Evolutionary conservation across 2,329 filamentous ascomycete species (phyloP), one percentile per base, ranked within the genome.

Genomic region (Paracoccidioides lutzii): DNA sequence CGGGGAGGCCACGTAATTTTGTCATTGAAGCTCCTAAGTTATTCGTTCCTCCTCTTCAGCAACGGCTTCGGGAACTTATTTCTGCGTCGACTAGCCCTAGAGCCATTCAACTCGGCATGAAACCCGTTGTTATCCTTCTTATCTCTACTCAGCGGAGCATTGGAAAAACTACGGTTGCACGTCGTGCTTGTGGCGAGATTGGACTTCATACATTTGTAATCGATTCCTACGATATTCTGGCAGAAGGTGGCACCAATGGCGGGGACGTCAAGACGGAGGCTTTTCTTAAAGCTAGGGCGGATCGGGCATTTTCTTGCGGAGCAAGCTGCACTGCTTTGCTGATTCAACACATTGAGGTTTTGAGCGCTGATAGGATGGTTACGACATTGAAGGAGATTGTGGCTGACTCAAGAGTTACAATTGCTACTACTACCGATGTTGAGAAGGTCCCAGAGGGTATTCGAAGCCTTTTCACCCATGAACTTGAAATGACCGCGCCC

Each of bases 251-350:
- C 46, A 86, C 85, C 0, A 89, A 89, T 54, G 88, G 88, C 7
- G 85, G 87, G 55, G 93, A 98, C 66, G 87, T 95, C 33, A 96
- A 97, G 72, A 95, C 90, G 0, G 91, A 96, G 66, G 90, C 88
- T 0, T 87, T 95, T 61, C 75, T 98, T 14, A 87, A 93, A 66
- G 88, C 88, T 3, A 81, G 93, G 52, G 88, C 90, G 1, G 93
- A 95, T 59, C 81, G 93, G 57, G 93, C 90, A 6, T 83, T 96
- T 68, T 86, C 85, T 61, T 97, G 93, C 66, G 93, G 93, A 0
- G 71, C 89, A 0, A 84, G 90, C 62, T 87, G 82, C 65, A 96
- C 90, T 49, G 84, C 86, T 4, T 73, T 98, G 52, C 76, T 97
- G n/a, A 80, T 98, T 62, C 84, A 84, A 58, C 93, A 98, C 64